Base-by-base conservation (phyloP, 805 yeast species). In the Kodamaea nitidulidarum region DNA sequence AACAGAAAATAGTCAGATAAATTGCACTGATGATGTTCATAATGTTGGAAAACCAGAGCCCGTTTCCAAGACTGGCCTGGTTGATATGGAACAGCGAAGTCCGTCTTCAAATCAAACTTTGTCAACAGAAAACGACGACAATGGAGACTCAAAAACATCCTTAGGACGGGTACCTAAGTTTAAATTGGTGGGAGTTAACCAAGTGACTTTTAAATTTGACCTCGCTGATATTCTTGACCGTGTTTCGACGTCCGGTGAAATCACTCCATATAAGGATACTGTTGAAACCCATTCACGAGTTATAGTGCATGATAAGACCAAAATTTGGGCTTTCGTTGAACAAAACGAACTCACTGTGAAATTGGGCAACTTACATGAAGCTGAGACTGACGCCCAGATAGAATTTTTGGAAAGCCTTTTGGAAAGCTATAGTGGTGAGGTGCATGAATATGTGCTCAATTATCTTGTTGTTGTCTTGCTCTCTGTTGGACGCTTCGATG, bases 281-380 rank as follows among this genome's bases (percentile, higher is more conserved):
- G 20, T 32, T 7, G 31, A 31, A 14, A 14, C 15, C 18, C 26
- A 37, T 4, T 32, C 37, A 3, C 32, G 21, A 6, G 34, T 38
- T 6, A 4, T 38, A 7, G 28, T 45, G 9, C 36, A 36, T 18
- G 32, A 36, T 15, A 24, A 25, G 3, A 22, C 32, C 7, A 42
- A 40, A n/a, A 39, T 46, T 6, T 47, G 50, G 50, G 12, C 45
- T 7, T 33, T 37, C 3, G 16, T 39, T 16, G 21, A 35, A 24
- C 36, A 36, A 7, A 24, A 35, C 32, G 11, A 15, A 18, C 21
- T 37, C 4, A 24, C 15, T 16, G 22, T 14, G 4, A 25, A 24
- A 4, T 38, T 38, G 28, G 25, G 27, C 15, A 20, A 20, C 7
- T 26, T 38, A 7, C 22, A 20, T 6, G 32, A 30, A 4, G 21